A percentile compares a stretch with the other conserved stretches of the same genome.
phyloP scores from a whole-genome alignment of 768 basidiomycete genomes.

The Lyophyllum semitale region DNA sequence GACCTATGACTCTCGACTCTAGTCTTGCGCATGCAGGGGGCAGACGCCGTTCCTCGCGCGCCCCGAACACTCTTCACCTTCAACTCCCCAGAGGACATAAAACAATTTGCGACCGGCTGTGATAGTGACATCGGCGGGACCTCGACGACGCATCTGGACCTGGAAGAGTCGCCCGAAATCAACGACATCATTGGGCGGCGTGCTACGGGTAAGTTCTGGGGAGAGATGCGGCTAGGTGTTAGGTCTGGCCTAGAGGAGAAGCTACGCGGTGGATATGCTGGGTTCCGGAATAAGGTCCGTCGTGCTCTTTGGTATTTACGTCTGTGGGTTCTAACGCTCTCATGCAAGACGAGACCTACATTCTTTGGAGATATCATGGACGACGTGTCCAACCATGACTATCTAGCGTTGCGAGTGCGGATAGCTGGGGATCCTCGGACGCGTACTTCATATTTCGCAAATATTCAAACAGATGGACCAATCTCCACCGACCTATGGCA shows the following conservation, averaged over 20 bases:
- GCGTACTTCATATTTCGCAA: conserved; percentile 87
- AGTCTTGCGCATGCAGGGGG: conserved; percentile 81
- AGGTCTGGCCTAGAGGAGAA: conserved; percentile 65
- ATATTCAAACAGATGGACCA: conserved; percentile 87
- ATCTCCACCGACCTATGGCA: conserved; percentile 91
- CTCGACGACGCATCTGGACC: conserved; percentile 74
- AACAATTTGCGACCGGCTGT: conserved; percentile 75
- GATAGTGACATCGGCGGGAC: conserved; percentile 89
- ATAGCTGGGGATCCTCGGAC: conserved; percentile 76
- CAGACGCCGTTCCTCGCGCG: conserved; percentile 57
- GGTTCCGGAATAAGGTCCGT: conserved; percentile 81
- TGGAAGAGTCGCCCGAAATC: conserved; percentile 55
- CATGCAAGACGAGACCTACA: conserved; percentile 69
- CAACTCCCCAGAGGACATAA: conserved; percentile 57
- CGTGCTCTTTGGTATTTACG: background rate
- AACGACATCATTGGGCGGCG: conserved; percentile 45
- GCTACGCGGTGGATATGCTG: conserved; percentile 86
- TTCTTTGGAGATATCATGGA: conserved; percentile 86
- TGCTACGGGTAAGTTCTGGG: conserved; percentile 75
- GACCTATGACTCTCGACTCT: background rate
- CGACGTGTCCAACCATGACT: conserved; percentile 81
- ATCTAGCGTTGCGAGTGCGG: conserved; percentile 78
- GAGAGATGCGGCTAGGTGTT: conserved; percentile 73
- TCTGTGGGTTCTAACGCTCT: background rate
- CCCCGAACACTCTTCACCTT: conserved; percentile 71